Conservation (phyloP, 306 rosid species). For the Cercis canadensis region DNA sequence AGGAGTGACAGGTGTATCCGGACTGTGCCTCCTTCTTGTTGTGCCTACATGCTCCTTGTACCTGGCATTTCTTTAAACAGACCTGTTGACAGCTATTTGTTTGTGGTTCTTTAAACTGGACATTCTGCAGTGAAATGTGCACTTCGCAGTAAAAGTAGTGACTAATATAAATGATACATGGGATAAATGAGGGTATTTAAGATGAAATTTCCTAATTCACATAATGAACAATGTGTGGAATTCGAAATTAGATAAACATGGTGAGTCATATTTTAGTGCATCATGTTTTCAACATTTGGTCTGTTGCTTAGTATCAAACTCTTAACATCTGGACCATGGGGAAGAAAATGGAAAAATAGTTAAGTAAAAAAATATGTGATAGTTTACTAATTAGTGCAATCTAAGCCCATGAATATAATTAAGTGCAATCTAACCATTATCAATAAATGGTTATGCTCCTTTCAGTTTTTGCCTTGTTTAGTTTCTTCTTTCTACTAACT, state of each 20-base stretch:
- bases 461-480: background rate
- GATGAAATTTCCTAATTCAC: background rate
- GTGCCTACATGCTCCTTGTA: background rate
- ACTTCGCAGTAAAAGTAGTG: background rate
- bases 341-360: background rate
- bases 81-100: background rate
- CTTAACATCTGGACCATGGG: background rate
- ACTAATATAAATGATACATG: background rate
- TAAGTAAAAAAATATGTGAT: background rate
- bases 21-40: background rate
- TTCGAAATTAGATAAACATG: background rate
- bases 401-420: background rate
- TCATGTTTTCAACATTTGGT: no score
- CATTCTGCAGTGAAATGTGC: background rate
- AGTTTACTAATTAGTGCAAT: background rate
- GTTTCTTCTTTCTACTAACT: background rate
- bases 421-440: no score
- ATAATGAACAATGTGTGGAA: background rate
- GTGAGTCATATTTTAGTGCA: no score
- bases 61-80: background rate
- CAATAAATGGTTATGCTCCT: no score
- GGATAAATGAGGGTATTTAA: background rate
- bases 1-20: no score
- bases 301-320: no score
- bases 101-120: slow-evolving; percentile 19